Evolutionary conservation across 2,329 filamentous ascomycete species (phyloP), one percentile per base, ranked within the genome.

Genomic region (Coleophoma eucalyptorum): DNA sequence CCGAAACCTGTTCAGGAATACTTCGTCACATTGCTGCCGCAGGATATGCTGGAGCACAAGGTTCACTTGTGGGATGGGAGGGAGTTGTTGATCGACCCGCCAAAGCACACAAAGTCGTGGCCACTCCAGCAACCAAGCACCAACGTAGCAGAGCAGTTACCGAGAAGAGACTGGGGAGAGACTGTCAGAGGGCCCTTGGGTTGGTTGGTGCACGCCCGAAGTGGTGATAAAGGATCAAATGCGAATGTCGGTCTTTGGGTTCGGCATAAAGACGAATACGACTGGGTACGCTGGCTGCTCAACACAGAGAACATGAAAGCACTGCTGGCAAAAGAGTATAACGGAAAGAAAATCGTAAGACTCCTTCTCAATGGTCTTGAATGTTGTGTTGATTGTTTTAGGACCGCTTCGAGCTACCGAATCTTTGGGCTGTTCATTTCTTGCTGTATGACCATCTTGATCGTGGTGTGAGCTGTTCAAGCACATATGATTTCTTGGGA

Each of bases 231-330:
- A 48, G 66, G 62, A 1, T 61, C 63, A 0, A 62, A 70, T 55
- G 61, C 59, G 11, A 71, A 71, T 50, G 64, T 69, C 19, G 69
- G 68, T 7, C 63, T 71, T 52, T 76, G 69, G 55, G 70, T 72
- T 4, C 67, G 65, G 1, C 54, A 63, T 43, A 48, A 57, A 3
- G 66, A 71, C 37, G 69, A 72, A 51, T 74, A 65, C 52, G 61
- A 69, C 6, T 70, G 67, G 69, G 51, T 71, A 12, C 60, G 66
- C 15, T 51, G 42, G 18, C 26, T 60, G 10, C 55, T 62, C 12
- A 56, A 42, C 8, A 47, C 56, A 8, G 42, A 55, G 32, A 52
- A 56, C 45, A 44, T 62, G 43, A 54, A 53, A 37, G 48, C 53
- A 41, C 46, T 63, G 42, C 52, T 64, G 21, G 55, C 50, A 3